Evolutionary conservation across 176 grass and related monocot species (phyloP), one percentile per base, ranked within the genome.

Genomic region (Tuctoria greenei): DNA sequence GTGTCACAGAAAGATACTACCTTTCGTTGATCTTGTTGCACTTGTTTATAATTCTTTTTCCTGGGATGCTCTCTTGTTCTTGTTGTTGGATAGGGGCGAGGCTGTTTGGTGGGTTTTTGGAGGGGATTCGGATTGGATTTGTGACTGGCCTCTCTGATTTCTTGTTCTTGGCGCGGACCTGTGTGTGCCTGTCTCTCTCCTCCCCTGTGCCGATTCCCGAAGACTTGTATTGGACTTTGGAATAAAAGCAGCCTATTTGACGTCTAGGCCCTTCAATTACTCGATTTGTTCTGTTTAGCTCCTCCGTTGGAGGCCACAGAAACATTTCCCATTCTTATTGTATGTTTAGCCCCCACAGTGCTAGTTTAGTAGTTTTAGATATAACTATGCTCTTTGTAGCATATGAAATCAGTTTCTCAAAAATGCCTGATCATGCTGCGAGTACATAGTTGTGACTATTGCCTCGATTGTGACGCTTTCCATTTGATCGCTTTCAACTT

Each of bases 41-140:
- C 36, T 73, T n/a, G 47, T 72, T 73, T 79, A 51, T 68, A 3
- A 18, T 54, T 38, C 0, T 11, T 23, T 65, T 47, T 28, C 66
- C 73, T 60, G 49, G 76, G 76, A 84, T 80, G 38, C 46, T 74
- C 49, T 88, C 86, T 70, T 51, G 69, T 45, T 88, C 70, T 87
- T 78, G 85, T 73, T 86, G 72, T 74, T 83, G 81, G 61, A 77
- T 73, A 51, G 36, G 34, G 71, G 2, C 64, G 71, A 61, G 52
- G 44, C 61, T 54, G 69, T 20, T 62, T 74, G 81, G 70, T 88
- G 81, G 81, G 68, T 43, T 87, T 83, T 78, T 64, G 75, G 77
- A 85, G 60, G 66, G 67, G 82, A 81, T 77, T 85, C 75, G 68
- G 79, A 74, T 79, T 74, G 80, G 75, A 88, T 82, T 79, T 60